Base-by-base conservation (phyloP, 2,329 filamentous ascomycete genomes). In the Fusarium oxysporum region DNA sequence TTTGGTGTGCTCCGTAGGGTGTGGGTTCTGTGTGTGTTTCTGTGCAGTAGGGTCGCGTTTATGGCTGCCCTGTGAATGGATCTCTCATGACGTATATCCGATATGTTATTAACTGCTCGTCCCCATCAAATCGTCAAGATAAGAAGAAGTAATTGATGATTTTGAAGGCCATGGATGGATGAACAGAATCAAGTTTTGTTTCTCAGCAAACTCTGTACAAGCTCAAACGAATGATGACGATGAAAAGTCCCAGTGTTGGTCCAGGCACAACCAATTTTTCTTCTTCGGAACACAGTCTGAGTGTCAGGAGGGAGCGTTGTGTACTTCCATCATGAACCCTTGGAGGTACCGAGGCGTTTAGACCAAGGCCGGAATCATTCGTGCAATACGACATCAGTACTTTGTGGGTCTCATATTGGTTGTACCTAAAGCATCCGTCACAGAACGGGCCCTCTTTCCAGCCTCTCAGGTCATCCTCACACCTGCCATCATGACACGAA, bases 11-110 rank as follows among this genome's bases (percentile, higher is more conserved):
- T 50, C 21, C 21, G 47, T 37, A 37, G 40, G 21, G 41, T 50
- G 54, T 41, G 32, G 40, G 55, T 28, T 54, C 50, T 62, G 57
- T 56, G 59, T 57, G 69, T 66, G 56, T 68, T 72, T 65, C 48
- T 66, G 70, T 59, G 67, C 58, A 66, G 66, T 61, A 70, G 64
- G 70, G 59, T 74, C 65, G 40, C 48, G 62, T 66, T 51, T 50
- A 41, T 63, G 63, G 64, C 62, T 57, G 64, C 44, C 62, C 53
- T 67, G 62, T 30, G 53, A 61, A 67, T 67, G 45, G 65, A 44
- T 33, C 65, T 55, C 32, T 71, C 48, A 74, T 69, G 71, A 74
- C 71, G 71, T 72, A 71, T 55, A 61, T 72, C 61, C 51, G 37
- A 58, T 64, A 58, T 55, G 28, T 33, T 61, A 25, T 33, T 32